Evolutionary conservation across 768 basidiomycete species (phyloP), one percentile per base, ranked within the genome.

Genomic region (Favolaschia claudopus): DNA sequence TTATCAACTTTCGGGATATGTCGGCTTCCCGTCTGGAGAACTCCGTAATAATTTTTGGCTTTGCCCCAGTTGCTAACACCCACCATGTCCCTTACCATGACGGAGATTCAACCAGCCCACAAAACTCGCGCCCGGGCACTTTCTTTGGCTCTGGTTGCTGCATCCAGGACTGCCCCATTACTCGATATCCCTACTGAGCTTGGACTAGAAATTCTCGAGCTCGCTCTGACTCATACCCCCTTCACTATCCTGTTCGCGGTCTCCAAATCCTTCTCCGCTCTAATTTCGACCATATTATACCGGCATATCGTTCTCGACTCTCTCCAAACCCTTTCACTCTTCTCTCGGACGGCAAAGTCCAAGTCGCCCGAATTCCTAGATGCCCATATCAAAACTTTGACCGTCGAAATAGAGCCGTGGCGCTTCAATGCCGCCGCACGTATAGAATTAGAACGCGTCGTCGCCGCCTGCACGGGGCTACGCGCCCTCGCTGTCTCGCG

Each of bases 131-230:
- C 55, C 1, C 66, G 62, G 19, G 67, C 69, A 0, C 50, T 70
- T 12, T 65, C 63, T 20, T 57, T 72, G 25, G 47, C 50, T 1
- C 49, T 66, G 15, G 52, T 58, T 22, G 45, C 58, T 14, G 40
- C 64, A 5, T 38, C 63, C 12, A 51, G 37, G 37, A 32, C 63
- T 40, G 58, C 74, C 8, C 70, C 68, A 2, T 46, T 79, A 38
- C 66, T 75, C 47, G 64, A 66, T 44, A 65, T 80, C 10, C 80
- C 80, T 19, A 54, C 70, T 8, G 80, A 81, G 64, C 67, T 81
- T 36, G 62, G 74, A 14, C 62, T 78, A 24, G 63, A 69, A 28
- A 76, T 81, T 39, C 63, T 79, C 22, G 76, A 79, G 63, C 54
- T 70, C 17, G 70, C 73, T n/a, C 68, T 79, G 15, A 46, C 62